Conservation (phyloP, 2,329 filamentous ascomycete genomes). For the Daldinia sp. region DNA sequence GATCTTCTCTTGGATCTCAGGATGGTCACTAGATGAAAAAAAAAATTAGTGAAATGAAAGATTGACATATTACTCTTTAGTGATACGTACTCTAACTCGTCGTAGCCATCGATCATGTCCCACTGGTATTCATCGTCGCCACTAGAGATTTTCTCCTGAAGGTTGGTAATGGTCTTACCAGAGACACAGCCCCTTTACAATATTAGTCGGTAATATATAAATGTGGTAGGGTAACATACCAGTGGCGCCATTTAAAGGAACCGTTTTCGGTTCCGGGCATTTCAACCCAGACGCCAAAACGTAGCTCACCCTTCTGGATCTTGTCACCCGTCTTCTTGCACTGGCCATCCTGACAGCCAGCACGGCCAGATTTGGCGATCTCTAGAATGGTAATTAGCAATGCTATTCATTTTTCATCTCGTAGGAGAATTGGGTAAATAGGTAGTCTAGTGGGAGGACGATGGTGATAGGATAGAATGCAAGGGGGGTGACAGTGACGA, state of each 20-base stretch:
- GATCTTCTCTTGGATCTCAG: constrained; percentile 79
- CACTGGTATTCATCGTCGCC: constrained; percentile 67
- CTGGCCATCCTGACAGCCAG: constrained; percentile 76
- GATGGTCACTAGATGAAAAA: constrained; percentile 56
- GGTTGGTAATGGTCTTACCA: constrained; percentile 75
- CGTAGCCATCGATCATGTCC: constrained; percentile 81
- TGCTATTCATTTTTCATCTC: constrained; percentile 34
- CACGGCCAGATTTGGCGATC: constrained; percentile 75
- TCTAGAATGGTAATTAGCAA: constrained; percentile 64
- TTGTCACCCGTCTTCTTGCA: constrained; percentile 80
- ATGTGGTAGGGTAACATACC: constrained; percentile 66
- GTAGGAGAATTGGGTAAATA: constrained; percentile 21
- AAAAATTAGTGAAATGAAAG: constrained; percentile 33
- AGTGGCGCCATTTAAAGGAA: constrained; percentile 85
- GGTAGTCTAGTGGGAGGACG: constrained; percentile 23
- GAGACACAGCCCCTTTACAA: constrained; percentile 85
- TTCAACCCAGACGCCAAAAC: constrained; percentile 79
- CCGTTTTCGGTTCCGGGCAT: constrained; percentile 66
- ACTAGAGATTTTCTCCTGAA: constrained; percentile 67
- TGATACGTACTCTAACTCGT: constrained; percentile 71
- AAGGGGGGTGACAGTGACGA: not conserved
- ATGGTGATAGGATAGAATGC: constrained; percentile 14
- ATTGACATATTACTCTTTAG: not conserved
- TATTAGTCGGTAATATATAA: constrained; percentile 10
- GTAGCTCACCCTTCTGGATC: constrained; percentile 82